Percentiles rank a stretch among this genome's conserved stretches.
phyloP scores from a whole-genome alignment of 768 basidiomycete species.

The Mycena indigotica region DNA sequence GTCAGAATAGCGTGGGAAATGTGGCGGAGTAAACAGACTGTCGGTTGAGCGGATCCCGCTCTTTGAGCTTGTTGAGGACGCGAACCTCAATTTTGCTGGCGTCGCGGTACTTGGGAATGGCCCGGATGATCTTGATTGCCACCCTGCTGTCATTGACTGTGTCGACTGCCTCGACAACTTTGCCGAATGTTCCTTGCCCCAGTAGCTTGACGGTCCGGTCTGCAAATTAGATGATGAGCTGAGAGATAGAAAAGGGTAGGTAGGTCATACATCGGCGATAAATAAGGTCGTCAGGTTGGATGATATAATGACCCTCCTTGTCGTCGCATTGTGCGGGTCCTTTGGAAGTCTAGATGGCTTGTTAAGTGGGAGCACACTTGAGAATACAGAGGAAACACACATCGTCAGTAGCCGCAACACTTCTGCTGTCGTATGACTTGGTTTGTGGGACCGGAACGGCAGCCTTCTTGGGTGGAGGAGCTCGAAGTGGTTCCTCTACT shows the following conservation, averaged over 20 bases:
- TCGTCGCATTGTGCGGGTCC: constrained; percentile 83
- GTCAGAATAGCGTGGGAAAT: constrained; percentile 25
- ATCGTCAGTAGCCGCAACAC: constrained; percentile 65
- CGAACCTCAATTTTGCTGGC: constrained; percentile 98
- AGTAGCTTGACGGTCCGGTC: constrained; percentile 90
- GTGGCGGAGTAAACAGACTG: constrained; percentile 60
- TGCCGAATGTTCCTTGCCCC: constrained; percentile 98
- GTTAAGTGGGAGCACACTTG: constrained; percentile 29
- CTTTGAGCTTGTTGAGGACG: constrained; percentile 88
- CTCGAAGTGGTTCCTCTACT: constrained; percentile 70
- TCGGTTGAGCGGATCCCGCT: constrained; percentile 82
- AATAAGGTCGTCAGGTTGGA: constrained; percentile 88
- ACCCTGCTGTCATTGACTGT: constrained; percentile 73
- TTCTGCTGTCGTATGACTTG: constrained; percentile 70
- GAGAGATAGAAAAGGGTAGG: constrained; percentile 13
- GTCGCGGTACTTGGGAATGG: constrained; percentile 98
- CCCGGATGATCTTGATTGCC: constrained; percentile 98
- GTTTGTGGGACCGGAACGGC: constrained; percentile 48
- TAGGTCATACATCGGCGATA: constrained; percentile 72
- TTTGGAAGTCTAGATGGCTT: constrained; percentile 55
- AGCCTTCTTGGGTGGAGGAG: constrained; percentile 65
- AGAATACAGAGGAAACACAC: constrained; percentile 50
- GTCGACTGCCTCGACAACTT: constrained; percentile 94
- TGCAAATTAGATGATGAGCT: constrained; percentile 36
- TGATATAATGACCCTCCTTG: constrained; percentile 98